Evolutionary conservation across 2,329 filamentous ascomycete genomes (phyloP), one percentile per base, ranked within the genome.

Genomic region (Exophiala lecanii-corni): DNA sequence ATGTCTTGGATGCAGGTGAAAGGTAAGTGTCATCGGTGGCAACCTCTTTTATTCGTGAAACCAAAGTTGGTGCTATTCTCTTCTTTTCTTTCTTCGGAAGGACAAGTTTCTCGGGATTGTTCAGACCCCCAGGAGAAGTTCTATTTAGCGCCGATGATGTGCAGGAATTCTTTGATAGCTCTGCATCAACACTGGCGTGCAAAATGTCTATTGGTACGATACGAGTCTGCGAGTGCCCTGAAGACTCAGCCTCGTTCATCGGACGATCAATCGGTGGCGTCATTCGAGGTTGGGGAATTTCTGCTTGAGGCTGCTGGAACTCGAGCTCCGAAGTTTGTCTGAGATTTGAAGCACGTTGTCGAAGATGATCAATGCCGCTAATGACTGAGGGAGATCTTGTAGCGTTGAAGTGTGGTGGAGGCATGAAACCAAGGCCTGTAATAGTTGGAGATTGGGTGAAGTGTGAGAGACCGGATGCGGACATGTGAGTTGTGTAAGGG

Each of bases 1-100:
- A 55, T 17, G 57, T 51, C n/a, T 69, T 43, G 20, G 59, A 61
- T n/a, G 57, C 42, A 13, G 57, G 59, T 1, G 67, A 65, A 20
- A 71, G 60, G 50, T 71, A 72, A 5, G 40, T 10, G 18, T 28
- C 23, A 4, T 30, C 18, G 16, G 10, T 20, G 9, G 33, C 13
- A n/a, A 16, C 31, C 16, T 43, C 42, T 12, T 15, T 52, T 51
- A 23, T 26, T 31, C 35, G 50, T 2, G 26, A 16, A 23, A 47
- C 15, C 38, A 39, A 37, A 33, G 47, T 42, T 17, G 55, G 55
- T 20, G 41, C 45, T n/a, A 57, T 49, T 21, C 28, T 51, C 32
- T 46, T 49, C 36, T 51, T 49, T n/a, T 23, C n/a, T 13, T 45
- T 40, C 7, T 17, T 19, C 12, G 23, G 23, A 26, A 12, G 9